Base-by-base conservation (phyloP, 495 filamentous ascomycete genomes). In the Bryoglossum gracile region DNA sequence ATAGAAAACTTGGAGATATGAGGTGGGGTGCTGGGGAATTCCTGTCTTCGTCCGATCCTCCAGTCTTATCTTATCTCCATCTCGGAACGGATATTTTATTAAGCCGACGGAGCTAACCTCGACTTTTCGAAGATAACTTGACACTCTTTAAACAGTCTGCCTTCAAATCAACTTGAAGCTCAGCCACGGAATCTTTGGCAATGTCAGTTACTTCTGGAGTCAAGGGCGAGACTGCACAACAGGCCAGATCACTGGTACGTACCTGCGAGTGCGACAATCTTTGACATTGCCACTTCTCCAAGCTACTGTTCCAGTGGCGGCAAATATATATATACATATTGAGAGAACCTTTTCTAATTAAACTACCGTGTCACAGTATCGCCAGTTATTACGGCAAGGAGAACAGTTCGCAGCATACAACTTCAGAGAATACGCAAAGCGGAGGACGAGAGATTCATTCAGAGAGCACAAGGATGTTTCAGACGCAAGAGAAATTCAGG, bases 391-490 rank as follows among this genome's bases (percentile, higher is more conserved):
- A 56, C 87, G 92, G 25, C 84, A 90, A 66, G 81, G 87, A 14
- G 75, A 78, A 42, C 86, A 94, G 56, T 98, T 97, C 66, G 80
- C 89, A 43, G 75, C 82, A 52, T 98, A 95, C 75, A 97, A 96
- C 66, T 98, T 95, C 75, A 80, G 92, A 62, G 91, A 97, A 58
- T 98, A 96, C 68, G 90, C 94, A 23, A 86, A 79, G 63, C 82
- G 94, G 48, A 78, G 92, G 61, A 91, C 92, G 57, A 72, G 72
- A 59, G 92, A 95, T 71, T 79, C 86, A 8, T 98, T 98, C 64
- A 77, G 86, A 48, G 89, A 91, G 65, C 75, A 94, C 62, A 74
- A 73, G 46, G 70, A 71, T 51, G 72, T 76, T 10, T 78, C 86
- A 50, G 90, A 92, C 43, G 63, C 66, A 36, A 72, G 89, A 54